A percentile compares a stretch with the other conserved stretches of the same genome.
phyloP scores from a whole-genome alignment of 2,329 filamentous ascomycete species.

The Pyrenophora tritici-repentis region DNA sequence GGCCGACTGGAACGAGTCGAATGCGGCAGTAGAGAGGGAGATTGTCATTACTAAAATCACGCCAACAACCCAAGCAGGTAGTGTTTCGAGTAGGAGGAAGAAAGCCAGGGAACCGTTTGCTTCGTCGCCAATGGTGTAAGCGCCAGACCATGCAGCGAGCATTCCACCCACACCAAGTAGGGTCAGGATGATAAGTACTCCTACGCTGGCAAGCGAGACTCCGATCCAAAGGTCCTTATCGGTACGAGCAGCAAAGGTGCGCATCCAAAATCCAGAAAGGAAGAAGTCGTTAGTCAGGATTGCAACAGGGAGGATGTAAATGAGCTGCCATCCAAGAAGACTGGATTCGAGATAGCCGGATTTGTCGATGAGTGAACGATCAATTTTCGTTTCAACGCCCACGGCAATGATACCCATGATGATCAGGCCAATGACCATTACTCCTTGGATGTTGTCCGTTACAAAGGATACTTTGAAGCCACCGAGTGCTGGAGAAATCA shows the following conservation, averaged over 20 bases:
- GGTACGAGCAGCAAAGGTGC: constrained; percentile 78
- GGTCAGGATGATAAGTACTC: constrained; percentile 70
- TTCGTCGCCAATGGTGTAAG: constrained; percentile 66
- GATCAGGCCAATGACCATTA: constrained; percentile 76
- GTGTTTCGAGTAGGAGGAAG: constrained; percentile 72
- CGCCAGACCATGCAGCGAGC: constrained; percentile 78
- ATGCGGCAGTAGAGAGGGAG: constrained; percentile 74
- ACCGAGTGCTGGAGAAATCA: constrained; percentile 63
- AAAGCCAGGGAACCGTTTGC: constrained; percentile 71
- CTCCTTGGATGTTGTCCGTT: constrained; percentile 80
- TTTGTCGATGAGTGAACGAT: constrained; percentile 68
- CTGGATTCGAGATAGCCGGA: constrained; percentile 72
- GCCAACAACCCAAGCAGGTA: constrained; percentile 81
- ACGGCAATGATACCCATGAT: constrained; percentile 78
- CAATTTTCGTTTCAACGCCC: constrained; percentile 73
- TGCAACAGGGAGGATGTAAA: constrained; percentile 83
- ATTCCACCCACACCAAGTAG: constrained; percentile 75
- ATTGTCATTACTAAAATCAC: constrained; percentile 82
- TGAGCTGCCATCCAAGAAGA: constrained; percentile 80
- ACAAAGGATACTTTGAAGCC: constrained; percentile 85
- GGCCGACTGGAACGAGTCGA: constrained; percentile 79
- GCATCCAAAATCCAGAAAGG: constrained; percentile 81
- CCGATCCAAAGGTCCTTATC: constrained; percentile 80
- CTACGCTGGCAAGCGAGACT: constrained; percentile 67
- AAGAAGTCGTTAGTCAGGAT: constrained; percentile 87